phyloP scores from a whole-genome alignment of 176 grass and related monocot species.

The Tuctoria greenei region DNA sequence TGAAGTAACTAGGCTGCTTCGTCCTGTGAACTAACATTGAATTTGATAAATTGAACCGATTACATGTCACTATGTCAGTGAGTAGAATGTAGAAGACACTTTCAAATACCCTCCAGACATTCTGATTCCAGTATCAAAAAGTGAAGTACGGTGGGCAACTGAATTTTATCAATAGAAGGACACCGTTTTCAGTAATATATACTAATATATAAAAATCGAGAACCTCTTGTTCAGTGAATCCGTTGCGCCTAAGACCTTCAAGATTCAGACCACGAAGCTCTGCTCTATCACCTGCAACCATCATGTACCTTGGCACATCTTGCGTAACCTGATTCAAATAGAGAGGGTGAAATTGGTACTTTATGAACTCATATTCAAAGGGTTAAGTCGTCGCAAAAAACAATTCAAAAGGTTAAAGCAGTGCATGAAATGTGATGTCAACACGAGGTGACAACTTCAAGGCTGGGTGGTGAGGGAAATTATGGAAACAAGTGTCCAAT shows the following conservation, averaged over 20 bases:
- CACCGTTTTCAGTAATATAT: conserved; percentile 8
- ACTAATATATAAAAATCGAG: conserved; percentile 25
- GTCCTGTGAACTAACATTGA: not conserved
- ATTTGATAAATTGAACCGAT: not conserved
- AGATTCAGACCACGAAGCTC: conserved; percentile 85
- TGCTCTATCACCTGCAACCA: conserved; percentile 80
- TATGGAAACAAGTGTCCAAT: conserved; percentile 9
- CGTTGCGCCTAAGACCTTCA: conserved; percentile 74
- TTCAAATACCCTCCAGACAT: conserved; percentile 7
- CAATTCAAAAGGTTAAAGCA: conserved; percentile 16
- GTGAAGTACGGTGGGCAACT: not conserved
- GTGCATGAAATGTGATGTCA: not conserved
- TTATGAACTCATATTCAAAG: conserved; percentile 20
- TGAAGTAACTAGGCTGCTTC: not conserved
- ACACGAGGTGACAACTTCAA: not conserved
- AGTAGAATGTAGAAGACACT: not conserved
- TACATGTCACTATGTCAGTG: not conserved
- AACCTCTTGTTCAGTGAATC: conserved; percentile 73
- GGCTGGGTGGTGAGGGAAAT: not conserved
- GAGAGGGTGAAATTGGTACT: conserved; percentile 1
- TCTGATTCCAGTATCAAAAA: not conserved
- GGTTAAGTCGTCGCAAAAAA: not conserved
- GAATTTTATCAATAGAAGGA: conserved; percentile 18
- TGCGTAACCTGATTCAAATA: conserved; percentile 64
- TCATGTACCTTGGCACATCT: conserved; percentile 91